Evolutionary conservation across 2,329 filamentous ascomycete species (phyloP), one percentile per base, ranked within the genome.

Genomic region (Aspergillus sp.): DNA sequence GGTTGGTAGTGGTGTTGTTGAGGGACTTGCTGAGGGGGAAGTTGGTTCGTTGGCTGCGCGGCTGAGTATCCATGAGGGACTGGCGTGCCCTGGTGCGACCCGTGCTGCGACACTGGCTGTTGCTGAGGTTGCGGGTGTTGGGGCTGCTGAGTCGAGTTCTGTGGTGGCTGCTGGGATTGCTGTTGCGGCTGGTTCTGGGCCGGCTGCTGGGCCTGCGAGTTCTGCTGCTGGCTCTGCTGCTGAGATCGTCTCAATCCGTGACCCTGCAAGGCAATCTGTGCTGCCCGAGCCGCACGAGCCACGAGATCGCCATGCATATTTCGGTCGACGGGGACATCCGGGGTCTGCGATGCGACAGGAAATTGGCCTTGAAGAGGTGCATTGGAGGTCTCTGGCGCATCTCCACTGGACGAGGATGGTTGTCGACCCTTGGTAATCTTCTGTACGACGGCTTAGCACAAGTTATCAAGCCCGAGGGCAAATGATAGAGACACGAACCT

Each of bases 241-340:
- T 75, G 73, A 3, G 70, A 75, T 7, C 70, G 71, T 32, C 72
- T 73, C 14, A 77, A 61, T 4, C 74, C 71, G 62, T 79, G 75
- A 20, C 77, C 78, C 63, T 80, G 78, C 46, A 81, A 68, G 4
- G 79, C 79, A 67, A 80, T 80, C 57, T 81, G 77, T 10, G 79
- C 79, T 52, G 79, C 78, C 63, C 77, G 74, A 49, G 79, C 79
- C 46, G 79, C 78, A 63, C 79, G 78, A 12, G 77, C 78, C 53
- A 81, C 78, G 56, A 81, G 75, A 55, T 81, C 78, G 47, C 78
- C 76, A 49, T 76, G 75, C 62, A 74, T 74, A 56, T 76, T 77
- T 42, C 72, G 73, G 54, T 77, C 75, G 16, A 74, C 69, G 11
- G 75, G 73, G n/a, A 73, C 72, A 32, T 77, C 76, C 7, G 71